These are phyloP conservation scores for Aspergillus coremiiformis DNA, from an alignment of 495 filamentous ascomycete species.

Conservation along the genomic window DNA sequence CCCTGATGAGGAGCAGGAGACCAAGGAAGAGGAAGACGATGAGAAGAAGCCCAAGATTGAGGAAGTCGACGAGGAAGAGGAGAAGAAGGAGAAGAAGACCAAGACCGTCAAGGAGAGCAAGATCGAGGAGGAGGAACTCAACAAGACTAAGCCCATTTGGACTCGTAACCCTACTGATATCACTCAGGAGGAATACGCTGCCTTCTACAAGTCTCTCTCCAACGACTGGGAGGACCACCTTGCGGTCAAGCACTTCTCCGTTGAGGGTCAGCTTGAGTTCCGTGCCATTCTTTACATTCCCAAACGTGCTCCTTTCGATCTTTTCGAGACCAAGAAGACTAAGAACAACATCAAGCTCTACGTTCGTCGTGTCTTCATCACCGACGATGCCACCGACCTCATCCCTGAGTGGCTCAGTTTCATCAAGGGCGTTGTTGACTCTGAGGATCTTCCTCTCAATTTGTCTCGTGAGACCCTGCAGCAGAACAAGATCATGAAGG, in stretches of 20 bases:
- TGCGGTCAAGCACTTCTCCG: conserved; percentile 99
- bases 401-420: conserved; percentile 99
- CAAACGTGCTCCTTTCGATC: conserved; percentile 98
- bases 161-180: conserved; percentile 96
- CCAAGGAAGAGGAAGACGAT: conserved; percentile 71
- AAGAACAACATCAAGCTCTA: conserved; percentile 99
- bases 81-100: conserved; percentile 89
- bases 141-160: conserved; percentile 99
- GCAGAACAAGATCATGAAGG: conserved; percentile 99
- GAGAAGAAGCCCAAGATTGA: conserved; percentile 77
- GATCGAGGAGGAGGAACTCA: conserved; percentile 98
- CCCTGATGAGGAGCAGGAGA: conserved; percentile 91
- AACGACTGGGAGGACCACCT: conserved; percentile 99
- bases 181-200: conserved; percentile 90
- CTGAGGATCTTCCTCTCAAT: conserved; percentile 97
- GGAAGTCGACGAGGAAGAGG: conserved; percentile 73
- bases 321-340: conserved; percentile 99
- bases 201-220: conserved; percentile 99
- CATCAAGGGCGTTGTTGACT: conserved; percentile 99
- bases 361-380: conserved; percentile 99
- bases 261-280: conserved; percentile 99
- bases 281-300: conserved; percentile 98
- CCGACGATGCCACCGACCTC: conserved; percentile 96
- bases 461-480: conserved; percentile 99
- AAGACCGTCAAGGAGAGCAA: conserved; percentile 99